Evolutionary conservation across 139 green algal species (phyloP).

Genomic region (Chlorella sorokiniana): DNA sequence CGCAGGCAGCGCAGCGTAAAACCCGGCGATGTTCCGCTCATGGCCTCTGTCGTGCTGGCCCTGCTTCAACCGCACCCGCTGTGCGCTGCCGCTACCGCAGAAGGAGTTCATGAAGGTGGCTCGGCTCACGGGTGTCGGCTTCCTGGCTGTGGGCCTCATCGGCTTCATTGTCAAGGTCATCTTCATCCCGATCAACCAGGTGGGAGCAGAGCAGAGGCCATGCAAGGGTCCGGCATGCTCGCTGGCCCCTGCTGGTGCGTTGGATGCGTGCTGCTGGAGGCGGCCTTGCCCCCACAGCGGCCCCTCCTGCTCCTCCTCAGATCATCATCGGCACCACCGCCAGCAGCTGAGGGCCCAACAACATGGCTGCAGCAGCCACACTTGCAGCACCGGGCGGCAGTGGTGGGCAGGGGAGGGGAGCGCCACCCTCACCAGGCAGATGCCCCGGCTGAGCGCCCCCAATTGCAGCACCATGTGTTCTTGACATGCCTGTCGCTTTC

Average conservation of each 20-base stretch:
- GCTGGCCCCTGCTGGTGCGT: background rate
- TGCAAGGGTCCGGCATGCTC: too few relatives aligned
- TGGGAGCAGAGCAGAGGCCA: background rate
- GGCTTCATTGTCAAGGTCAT: slow-evolving; percentile 50
- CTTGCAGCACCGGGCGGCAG: slow-evolving; percentile 9
- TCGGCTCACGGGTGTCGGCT: slow-evolving; percentile 46
- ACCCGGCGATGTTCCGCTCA: too few relatives aligned
- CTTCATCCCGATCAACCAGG: slow-evolving; percentile 37
- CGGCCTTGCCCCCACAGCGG: too few relatives aligned
- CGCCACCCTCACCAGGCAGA: background rate
- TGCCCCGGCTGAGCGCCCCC: too few relatives aligned
- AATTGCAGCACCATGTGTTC: too few relatives aligned
- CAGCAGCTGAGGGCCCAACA: background rate
- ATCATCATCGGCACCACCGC: slow-evolving; percentile 31
- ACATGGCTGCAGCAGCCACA: background rate
- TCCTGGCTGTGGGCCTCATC: slow-evolving; percentile 42
- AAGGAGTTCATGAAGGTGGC: slow-evolving; percentile 52
- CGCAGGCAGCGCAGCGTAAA: too few relatives aligned
- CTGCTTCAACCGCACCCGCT: too few relatives aligned
- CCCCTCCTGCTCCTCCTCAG: background rate
- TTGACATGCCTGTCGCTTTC: too few relatives aligned
- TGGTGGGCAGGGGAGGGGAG: background rate
- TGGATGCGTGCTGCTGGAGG: background rate
- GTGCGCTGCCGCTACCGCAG: background rate
- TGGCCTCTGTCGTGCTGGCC: too few relatives aligned